These are phyloP conservation scores for Trametes elegans DNA, from an alignment of 768 basidiomycete species.

Conservation along the genomic window DNA sequence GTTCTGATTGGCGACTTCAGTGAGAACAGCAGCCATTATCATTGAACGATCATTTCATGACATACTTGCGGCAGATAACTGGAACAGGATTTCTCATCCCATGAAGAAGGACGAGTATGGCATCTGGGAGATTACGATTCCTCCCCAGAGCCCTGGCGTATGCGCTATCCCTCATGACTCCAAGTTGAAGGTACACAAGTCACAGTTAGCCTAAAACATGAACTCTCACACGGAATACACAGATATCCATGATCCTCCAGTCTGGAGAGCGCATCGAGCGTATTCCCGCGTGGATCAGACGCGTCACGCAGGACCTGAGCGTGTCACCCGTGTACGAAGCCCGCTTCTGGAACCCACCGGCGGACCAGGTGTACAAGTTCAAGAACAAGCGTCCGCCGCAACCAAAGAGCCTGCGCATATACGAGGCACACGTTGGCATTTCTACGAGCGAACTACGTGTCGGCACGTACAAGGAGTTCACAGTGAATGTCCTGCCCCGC, in stretches of 20 bases:
- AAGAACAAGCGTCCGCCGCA: constrained; percentile 73
- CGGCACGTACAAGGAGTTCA: constrained; percentile 96
- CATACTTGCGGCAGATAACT: constrained; percentile 56
- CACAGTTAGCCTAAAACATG: not conserved
- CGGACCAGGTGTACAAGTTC: constrained; percentile 69
- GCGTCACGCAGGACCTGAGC: constrained; percentile 90
- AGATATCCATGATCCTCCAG: constrained; percentile 92
- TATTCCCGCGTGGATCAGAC: constrained; percentile 89
- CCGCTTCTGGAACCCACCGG: constrained; percentile 97
- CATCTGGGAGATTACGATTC: constrained; percentile 83
- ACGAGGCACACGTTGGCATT: constrained; percentile 98
- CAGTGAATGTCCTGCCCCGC: constrained; percentile 74
- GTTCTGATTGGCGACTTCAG: constrained; percentile 95
- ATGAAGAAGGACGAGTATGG: constrained; percentile 86
- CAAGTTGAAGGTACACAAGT: constrained; percentile 74
- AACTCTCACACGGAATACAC: not conserved
- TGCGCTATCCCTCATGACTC: constrained; percentile 92
- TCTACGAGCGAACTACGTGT: constrained; percentile 85
- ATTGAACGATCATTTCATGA: not conserved
- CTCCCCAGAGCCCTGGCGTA: constrained; percentile 60
- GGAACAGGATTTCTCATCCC: constrained; percentile 82
- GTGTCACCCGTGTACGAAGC: constrained; percentile 94
- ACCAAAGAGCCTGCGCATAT: constrained; percentile 72
- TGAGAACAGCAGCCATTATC: constrained; percentile 52
- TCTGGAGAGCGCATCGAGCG: constrained; percentile 83